Conservation (phyloP, 164 flowering plant species). For the Vitis cinerea region DNA sequence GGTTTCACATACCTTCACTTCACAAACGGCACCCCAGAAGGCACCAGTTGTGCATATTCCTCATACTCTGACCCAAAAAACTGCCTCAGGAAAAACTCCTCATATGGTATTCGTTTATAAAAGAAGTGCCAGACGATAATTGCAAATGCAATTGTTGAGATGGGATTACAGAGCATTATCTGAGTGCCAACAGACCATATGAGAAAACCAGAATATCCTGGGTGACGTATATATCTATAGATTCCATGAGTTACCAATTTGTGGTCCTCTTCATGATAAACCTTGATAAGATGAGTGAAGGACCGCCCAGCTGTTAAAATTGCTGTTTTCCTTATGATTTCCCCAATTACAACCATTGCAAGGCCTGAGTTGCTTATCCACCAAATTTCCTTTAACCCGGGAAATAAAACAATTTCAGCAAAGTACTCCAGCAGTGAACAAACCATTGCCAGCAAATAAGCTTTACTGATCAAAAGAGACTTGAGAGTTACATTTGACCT, state of each 20-base stretch:
- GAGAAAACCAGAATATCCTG: slow-evolving; percentile 85
- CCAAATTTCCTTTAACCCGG: slow-evolving; percentile 74
- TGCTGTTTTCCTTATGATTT: slow-evolving; percentile 69
- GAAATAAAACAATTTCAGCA: slow-evolving; percentile 55
- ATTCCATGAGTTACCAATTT: slow-evolving; percentile 74
- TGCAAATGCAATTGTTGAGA: slow-evolving; percentile 64
- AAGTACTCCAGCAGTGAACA: slow-evolving; percentile 64
- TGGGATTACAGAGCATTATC: slow-evolving; percentile 88
- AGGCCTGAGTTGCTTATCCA: slow-evolving; percentile 78
- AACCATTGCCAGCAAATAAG: slow-evolving; percentile 74
- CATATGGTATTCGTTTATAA: slow-evolving; percentile 71
- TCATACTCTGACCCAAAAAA: slow-evolving; percentile 78
- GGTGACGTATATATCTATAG: slow-evolving; percentile 74
- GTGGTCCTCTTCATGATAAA: slow-evolving; percentile 58
- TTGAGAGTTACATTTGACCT: slow-evolving; percentile 45
- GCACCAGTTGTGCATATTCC: slow-evolving; percentile 62
- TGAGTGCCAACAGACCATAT: slow-evolving; percentile 90
- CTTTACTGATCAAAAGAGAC: slow-evolving; percentile 80
- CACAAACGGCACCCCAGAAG: slow-evolving; percentile 91
- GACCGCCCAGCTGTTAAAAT: slow-evolving; percentile 80
- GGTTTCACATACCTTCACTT: slow-evolving; percentile 31
- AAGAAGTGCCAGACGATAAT: slow-evolving; percentile 81
- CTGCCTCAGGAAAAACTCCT: slow-evolving; percentile 82
- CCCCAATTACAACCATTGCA: slow-evolving; percentile 70
- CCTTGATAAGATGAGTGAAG: slow-evolving; percentile 80